phyloP scores from a whole-genome alignment of 2,329 filamentous ascomycete genomes.

The Leptographium procerum region DNA sequence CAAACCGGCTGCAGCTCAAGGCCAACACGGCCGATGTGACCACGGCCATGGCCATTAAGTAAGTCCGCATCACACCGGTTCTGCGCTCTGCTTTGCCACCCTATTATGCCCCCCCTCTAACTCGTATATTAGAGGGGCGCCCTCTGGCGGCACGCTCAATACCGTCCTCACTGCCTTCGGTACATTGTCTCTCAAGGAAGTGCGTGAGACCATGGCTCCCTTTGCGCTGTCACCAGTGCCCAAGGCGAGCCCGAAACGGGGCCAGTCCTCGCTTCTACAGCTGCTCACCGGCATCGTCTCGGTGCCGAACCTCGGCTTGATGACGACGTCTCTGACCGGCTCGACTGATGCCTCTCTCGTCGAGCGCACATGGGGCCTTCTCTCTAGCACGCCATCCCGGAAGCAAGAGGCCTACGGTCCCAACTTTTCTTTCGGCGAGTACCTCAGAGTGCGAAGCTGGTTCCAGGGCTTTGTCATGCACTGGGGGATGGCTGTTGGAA shows the following conservation, averaged over 20 bases:
- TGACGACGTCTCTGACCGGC: constrained; percentile 40
- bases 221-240: constrained; percentile 47
- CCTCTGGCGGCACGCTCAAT: constrained; percentile 57
- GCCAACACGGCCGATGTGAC: constrained; percentile 41
- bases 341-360: constrained; percentile 42
- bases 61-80: neutral
- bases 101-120: neutral
- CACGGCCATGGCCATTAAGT: constrained; percentile 27
- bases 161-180: constrained; percentile 53
- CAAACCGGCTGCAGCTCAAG: constrained; percentile 37
- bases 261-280: constrained; percentile 26
- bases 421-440: constrained; percentile 49
- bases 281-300: constrained; percentile 37
- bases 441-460: constrained; percentile 37
- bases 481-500: constrained; percentile 31
- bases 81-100: no score
- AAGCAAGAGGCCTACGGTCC: constrained; percentile 43
- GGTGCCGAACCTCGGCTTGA: constrained; percentile 40
- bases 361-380: constrained; percentile 52
- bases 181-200: constrained; percentile 34
- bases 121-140: constrained; percentile 25
- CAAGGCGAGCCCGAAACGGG: constrained; percentile 23
- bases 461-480: constrained; percentile 39
- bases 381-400: constrained; percentile 32
- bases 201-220: constrained; percentile 34